Evolutionary conservation across 225 moss, liverwort and hornwort genomes (phyloP).

Genomic region (Bryoerythrophyllum caledonicum): DNA sequence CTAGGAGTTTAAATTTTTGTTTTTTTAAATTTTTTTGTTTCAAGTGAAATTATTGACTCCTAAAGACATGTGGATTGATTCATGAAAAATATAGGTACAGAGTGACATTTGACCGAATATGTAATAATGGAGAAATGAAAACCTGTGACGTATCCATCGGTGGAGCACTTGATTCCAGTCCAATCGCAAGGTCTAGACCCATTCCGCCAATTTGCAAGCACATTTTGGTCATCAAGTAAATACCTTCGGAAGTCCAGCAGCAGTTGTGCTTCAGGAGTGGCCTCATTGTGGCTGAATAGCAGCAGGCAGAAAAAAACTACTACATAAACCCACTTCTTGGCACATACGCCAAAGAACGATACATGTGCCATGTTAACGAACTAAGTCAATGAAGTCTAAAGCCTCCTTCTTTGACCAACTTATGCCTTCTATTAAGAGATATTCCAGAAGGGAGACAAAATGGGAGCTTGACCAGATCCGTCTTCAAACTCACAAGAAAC

Average conservation of each 20-base stretch:
- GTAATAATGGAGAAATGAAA: neutral
- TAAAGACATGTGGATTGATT: too few species aligned
- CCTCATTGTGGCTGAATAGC: neutral
- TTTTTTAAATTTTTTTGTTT: too few species aligned
- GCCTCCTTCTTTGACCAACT: too few species aligned
- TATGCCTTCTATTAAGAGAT: too few species aligned
- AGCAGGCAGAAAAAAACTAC: neutral
- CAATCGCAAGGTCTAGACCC: slow-evolving; percentile 34
- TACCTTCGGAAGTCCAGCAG: slow-evolving; percentile 37
- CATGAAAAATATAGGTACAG: too few species aligned
- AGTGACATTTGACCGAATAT: too few species aligned
- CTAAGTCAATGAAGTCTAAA: neutral
- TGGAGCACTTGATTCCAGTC: slow-evolving; percentile 46
- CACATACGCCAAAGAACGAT: neutral
- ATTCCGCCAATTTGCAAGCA: slow-evolving; percentile 37
- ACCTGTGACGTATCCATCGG: slow-evolving; percentile 37
- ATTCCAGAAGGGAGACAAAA: too few species aligned
- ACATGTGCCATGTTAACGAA: slow-evolving; percentile 22
- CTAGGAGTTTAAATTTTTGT: too few species aligned
- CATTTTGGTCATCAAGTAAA: slow-evolving; percentile 28
- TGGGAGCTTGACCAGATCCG: too few species aligned
- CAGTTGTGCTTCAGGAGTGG: slow-evolving; percentile 30
- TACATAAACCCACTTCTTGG: neutral
- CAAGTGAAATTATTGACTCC: neutral
- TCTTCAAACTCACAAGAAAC: too few species aligned